phyloP scores from a whole-genome alignment of 2,329 filamentous ascomycete species.

The Fusarium pseudonygamai region DNA sequence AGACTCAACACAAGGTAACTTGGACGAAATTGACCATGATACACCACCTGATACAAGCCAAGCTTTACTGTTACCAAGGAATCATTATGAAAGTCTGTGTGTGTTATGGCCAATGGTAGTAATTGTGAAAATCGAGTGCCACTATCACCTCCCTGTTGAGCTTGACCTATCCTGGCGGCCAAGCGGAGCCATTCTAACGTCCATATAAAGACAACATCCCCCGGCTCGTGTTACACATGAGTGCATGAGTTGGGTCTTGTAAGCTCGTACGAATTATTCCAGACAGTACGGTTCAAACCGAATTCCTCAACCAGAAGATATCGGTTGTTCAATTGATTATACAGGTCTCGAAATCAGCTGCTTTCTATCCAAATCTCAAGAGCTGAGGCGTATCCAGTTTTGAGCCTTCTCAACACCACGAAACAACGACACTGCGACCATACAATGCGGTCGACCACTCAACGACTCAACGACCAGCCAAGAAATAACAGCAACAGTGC shows the following conservation, averaged over 20 bases:
- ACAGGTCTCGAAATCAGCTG: too few relatives aligned
- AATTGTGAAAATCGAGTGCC: slow-evolving; percentile 16
- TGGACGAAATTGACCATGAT: neutral
- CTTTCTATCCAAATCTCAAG: neutral
- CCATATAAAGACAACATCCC: slow-evolving; percentile 35
- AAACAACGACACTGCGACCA: neutral
- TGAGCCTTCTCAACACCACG: neutral
- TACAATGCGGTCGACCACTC: neutral
- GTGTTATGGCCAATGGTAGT: slow-evolving; percentile 19
- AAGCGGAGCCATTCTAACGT: slow-evolving; percentile 18
- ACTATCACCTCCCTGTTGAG: slow-evolving; percentile 6
- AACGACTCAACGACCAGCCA: neutral
- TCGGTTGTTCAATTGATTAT: neutral
- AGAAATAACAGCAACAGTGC: neutral
- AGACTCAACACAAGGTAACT: neutral
- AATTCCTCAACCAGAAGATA: neutral
- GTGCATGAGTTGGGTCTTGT: neutral
- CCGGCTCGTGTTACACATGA: slow-evolving; percentile 13
- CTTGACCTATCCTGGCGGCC: slow-evolving; percentile 15
- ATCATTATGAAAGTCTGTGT: slow-evolving; percentile 9
- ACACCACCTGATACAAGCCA: neutral
- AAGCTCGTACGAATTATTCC: neutral
- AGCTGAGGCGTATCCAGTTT: neutral
- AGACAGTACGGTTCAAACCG: neutral
- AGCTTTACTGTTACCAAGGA: neutral